Percentiles rank a stretch among this genome's conserved stretches.
Evolutionary conservation across 306 rosid species (phyloP).

Genomic region (Hippophae gyantsensis): DNA sequence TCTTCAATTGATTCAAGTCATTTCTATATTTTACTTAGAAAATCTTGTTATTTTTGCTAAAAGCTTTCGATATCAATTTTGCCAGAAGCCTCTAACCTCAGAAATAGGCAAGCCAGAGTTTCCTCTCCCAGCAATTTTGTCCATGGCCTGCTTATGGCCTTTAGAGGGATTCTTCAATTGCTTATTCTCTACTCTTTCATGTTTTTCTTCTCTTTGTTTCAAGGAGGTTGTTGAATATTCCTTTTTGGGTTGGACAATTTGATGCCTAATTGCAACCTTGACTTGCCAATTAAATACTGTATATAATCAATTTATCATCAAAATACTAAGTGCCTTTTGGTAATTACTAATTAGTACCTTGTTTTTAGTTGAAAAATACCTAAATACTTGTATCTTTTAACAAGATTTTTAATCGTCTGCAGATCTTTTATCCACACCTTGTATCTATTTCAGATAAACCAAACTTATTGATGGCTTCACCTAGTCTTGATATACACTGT

Average conservation of each 20-base stretch:
- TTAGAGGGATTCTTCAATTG: no score
- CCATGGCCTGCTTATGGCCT: conserved; percentile 5
- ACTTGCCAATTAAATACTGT: conserved; percentile 9
- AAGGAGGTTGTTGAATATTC: conserved; percentile 11
- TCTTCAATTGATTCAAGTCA: background rate
- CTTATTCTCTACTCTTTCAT: conserved; percentile 21
- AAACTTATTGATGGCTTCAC: conserved; percentile 24
- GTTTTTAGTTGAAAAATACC: no score
- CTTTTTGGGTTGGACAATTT: conserved; percentile 13
- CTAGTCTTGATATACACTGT: conserved; percentile 16
- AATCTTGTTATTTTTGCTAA: no score
- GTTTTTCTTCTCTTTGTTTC: background rate
- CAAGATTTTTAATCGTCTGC: background rate
- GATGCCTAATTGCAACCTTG: conserved; percentile 11
- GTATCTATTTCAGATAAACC: conserved; percentile 7
- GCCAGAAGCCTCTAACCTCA: background rate
- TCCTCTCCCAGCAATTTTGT: conserved; percentile 10
- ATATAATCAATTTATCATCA: background rate
- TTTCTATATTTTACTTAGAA: background rate
- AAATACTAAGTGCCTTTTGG: background rate
- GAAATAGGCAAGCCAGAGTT: conserved; percentile 13
- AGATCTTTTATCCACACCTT: conserved; percentile 14
- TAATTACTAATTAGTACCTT: background rate
- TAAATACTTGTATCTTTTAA: no score
- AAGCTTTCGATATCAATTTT: no score